These are phyloP conservation scores for Torulaspora maleeae DNA, from an alignment of 805 yeast genomes.

Conservation along the genomic window DNA sequence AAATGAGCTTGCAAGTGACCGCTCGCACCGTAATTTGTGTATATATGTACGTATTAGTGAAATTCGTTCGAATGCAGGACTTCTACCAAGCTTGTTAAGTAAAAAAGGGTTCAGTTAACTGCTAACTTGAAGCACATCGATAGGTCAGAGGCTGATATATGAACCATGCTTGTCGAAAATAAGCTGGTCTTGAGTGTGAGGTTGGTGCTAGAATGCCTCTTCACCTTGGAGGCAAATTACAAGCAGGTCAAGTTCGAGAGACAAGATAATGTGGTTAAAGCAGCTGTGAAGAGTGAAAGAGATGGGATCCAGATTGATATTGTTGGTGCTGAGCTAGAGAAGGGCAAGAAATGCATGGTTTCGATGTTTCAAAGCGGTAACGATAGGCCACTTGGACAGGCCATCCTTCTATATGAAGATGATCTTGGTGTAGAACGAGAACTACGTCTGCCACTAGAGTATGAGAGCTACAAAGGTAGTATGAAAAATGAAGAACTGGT, in stretches of 20 bases:
- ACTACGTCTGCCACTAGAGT: conserved; percentile 12
- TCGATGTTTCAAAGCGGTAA: conserved; percentile 12
- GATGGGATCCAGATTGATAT: conserved; percentile 5
- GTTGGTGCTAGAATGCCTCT: conserved; percentile 7
- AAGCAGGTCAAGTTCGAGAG: conserved; percentile 1
- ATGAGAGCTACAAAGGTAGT: not conserved
- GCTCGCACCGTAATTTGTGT: conserved; percentile 4
- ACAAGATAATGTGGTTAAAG: conserved; percentile 5
- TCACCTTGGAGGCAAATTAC: not conserved
- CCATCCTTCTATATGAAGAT: conserved; percentile 15
- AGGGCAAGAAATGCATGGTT: conserved; percentile 16
- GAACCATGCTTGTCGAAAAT: conserved; percentile 4
- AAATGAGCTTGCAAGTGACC: conserved; percentile 28
- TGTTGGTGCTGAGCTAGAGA: conserved; percentile 10
- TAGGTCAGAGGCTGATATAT: not conserved
- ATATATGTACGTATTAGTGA: conserved; percentile 4
- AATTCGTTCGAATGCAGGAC: not conserved
- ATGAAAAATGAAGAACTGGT: not conserved
- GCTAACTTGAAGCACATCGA: not conserved
- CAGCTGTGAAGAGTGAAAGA: conserved; percentile 3
- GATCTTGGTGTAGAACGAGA: conserved; percentile 8
- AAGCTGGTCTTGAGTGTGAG: conserved; percentile 9
- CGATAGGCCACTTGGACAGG: conserved; percentile 15
- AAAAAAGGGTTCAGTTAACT: not conserved
- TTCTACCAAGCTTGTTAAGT: not conserved